Conservation (phyloP, 78 protist genomes). For the slime mould (Dictyostelium discoideum) region dicty_2.7 NC_007089.4:2275001-2275500, state of each 20-base stretch:
- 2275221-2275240: constrained; percentile 3
- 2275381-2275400: background rate
- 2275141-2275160: constrained; percentile 36
- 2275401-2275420: background rate
- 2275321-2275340: background rate
- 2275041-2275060: constrained; percentile 39
- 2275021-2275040: constrained; percentile 20
- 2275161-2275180: constrained; percentile 5
- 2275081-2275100: constrained; percentile 47
- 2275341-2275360: background rate
- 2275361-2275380: background rate
- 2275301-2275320: constrained; percentile 13
- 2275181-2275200: constrained; percentile 39
- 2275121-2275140: constrained; percentile 44
- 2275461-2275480: constrained; percentile 3
- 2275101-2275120: constrained; percentile 26
- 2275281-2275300: constrained; percentile 48
- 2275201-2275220: background rate
- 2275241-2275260: constrained; percentile 19
- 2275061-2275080: background rate
- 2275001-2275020: background rate
- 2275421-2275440: constrained; percentile 13
- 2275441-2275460: constrained; percentile 1
- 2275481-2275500: constrained; percentile 29
- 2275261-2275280: background rate